Evolutionary conservation across 441 rosid genomes (phyloP).

Genomic region (Syzygium syzygioides): DNA sequence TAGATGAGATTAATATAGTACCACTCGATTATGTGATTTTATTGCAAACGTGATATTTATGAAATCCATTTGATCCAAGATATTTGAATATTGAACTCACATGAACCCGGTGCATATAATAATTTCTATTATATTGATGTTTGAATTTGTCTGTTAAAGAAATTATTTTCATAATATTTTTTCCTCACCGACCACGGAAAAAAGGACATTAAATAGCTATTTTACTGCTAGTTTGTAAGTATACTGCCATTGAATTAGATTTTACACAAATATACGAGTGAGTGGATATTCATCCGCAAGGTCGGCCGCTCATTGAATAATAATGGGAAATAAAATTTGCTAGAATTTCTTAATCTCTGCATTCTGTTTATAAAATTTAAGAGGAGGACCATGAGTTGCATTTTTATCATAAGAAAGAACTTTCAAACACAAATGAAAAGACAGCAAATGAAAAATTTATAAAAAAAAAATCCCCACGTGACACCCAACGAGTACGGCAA

Average conservation of each 20-base stretch:
- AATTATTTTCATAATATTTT: not conserved
- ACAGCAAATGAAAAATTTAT: not conserved
- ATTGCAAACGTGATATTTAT: accelerated
- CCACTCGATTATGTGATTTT: not conserved
- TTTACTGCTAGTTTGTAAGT: not conserved
- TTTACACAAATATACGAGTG: not conserved
- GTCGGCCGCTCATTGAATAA: not conserved
- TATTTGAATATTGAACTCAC: not conserved
- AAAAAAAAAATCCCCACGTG: not conserved
- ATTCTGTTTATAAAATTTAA: not conserved
- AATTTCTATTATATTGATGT: not conserved
- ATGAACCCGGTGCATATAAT: not conserved
- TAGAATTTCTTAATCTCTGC: not conserved
- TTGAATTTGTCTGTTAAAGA: not conserved
- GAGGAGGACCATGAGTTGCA: not conserved
- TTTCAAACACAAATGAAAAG: not conserved
- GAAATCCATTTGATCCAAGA: not conserved
- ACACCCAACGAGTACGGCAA: not conserved
- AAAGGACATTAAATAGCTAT: not conserved
- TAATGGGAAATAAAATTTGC: not conserved
- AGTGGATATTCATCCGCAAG: not conserved
- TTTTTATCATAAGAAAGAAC: not conserved
- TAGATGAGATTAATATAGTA: accelerated
- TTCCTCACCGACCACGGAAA: accelerated
- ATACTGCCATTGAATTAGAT: not conserved